Evolutionary conservation across 208 protist genomes (phyloP), one percentile per base, ranked within the genome.

Genomic region (Wallacemonas sp.): DNA sequence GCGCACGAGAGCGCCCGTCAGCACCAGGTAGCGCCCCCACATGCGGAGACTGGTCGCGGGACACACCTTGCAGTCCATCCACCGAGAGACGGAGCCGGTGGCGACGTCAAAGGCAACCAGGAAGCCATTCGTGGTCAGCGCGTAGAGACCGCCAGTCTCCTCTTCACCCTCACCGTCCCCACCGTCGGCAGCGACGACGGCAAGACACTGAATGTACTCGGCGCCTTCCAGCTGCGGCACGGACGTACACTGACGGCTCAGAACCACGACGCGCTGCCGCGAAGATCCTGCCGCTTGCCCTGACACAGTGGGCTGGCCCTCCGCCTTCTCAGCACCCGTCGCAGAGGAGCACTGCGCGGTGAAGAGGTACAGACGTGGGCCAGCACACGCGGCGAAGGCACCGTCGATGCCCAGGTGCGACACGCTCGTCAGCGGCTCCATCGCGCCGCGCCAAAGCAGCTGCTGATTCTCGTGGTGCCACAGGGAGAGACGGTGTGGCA

Each of bases 1-100:
- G 19, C 90, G 87, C 12, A 81, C 32, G 46, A 93, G 39, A 17
- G 70, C 27, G 9, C 90, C 90, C 24, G 78, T 74, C 2, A 93
- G 70, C 0, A 95, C 26, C 9, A 95, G 76, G 29, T 78, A 68
- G n/a, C 48, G 52, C 1, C 41, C 65, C 11, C 61, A 64, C 1
- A 78, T 23, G 16, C 68, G 72, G 9, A 84, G 71, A 1, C 70
- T 61, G 1, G 70, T 72, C 1, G 81, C 84, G 21, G 72, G 57
- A 11, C 73, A 81, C 29, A 93, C 79, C 74, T 92, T 93, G 71
- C 87, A 89, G 67, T 95, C 85, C 90, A 95, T 95, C 87, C 90
- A 95, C n/a, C 82, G 81, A 36, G 87, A 39, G 19, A 90, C 75
- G 0, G 80, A 68, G 4, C 90, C 87, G 21, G 68, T 89, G 11